phyloP scores from a whole-genome alignment of 495 filamentous ascomycete genomes.

The Neurospora sp. region DNA sequence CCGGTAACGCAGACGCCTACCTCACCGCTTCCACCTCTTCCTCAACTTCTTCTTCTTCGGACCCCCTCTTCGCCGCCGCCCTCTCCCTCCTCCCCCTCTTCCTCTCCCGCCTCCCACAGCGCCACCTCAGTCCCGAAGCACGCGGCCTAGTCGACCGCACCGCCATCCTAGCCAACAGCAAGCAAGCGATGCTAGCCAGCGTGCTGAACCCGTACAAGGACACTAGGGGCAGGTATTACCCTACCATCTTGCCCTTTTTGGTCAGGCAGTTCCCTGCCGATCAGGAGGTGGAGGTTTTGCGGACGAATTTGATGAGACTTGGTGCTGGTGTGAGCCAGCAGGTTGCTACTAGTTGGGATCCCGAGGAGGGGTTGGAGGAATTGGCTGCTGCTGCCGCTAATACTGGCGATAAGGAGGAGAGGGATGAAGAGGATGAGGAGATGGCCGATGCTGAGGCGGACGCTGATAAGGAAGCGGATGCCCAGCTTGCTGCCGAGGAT shows the following conservation, averaged over 20 bases:
- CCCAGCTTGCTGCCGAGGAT: constrained; percentile 1
- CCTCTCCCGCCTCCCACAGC: constrained; percentile 49
- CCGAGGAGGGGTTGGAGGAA: constrained; percentile 4
- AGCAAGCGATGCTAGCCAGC: constrained; percentile 64
- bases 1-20: constrained; percentile 33
- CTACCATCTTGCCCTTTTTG: constrained; percentile 70
- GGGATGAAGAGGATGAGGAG: background rate
- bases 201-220: constrained; percentile 62
- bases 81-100: constrained; percentile 48
- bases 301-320: constrained; percentile 35
- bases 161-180: constrained; percentile 56
- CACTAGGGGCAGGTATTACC: constrained; percentile 43
- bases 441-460: constrained; percentile 2
- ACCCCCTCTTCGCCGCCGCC: constrained; percentile 39
- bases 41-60: constrained; percentile 39
- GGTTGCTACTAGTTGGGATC: constrained; percentile 37
- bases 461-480: constrained; percentile 9
- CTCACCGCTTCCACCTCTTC: constrained; percentile 11
- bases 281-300: constrained; percentile 57
- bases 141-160: constrained; percentile 68
- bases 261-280: constrained; percentile 47
- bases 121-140: constrained; percentile 49
- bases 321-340: constrained; percentile 34
- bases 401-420: background rate
- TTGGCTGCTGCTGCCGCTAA: background rate